Percentiles rank a stretch among this genome's conserved stretches.
Evolutionary conservation across 2,329 filamentous ascomycete genomes (phyloP).

Genomic region (Bipolaris victoriae): DNA sequence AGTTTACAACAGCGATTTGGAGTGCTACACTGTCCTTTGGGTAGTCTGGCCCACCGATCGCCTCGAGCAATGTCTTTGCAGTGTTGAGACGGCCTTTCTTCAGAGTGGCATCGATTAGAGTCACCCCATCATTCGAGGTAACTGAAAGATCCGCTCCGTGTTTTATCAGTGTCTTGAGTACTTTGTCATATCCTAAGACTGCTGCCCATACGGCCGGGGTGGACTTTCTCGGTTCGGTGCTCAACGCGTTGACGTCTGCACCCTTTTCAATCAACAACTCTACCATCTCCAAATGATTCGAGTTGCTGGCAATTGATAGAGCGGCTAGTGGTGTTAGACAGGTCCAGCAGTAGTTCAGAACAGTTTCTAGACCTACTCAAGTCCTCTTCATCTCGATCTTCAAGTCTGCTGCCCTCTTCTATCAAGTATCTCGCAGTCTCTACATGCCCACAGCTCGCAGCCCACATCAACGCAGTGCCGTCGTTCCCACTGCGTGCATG

Average conservation of each 20-base stretch:
- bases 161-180: neutral
- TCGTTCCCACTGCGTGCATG: conserved; percentile 18
- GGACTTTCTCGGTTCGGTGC: conserved; percentile 9
- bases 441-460: conserved; percentile 19
- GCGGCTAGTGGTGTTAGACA: neutral
- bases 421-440: conserved; percentile 4
- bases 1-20: conserved; percentile 25
- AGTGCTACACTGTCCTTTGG: conserved; percentile 26
- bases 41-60: conserved; percentile 24
- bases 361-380: neutral
- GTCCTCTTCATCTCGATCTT: neutral
- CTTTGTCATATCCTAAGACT: neutral
- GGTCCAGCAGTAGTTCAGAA: neutral
- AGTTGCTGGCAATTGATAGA: conserved; percentile 14
- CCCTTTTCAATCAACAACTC: conserved; percentile 24
- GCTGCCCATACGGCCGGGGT: conserved; percentile 28
- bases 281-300: conserved; percentile 21
- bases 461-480: conserved; percentile 24
- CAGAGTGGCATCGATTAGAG: neutral
- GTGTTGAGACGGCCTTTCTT: conserved; percentile 14
- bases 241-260: conserved; percentile 22
- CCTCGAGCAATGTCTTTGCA: conserved; percentile 22
- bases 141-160: neutral
- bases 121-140: neutral
- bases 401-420: neutral